phyloP scores from a whole-genome alignment of 108 stramenopile species.

The Epipyxis sp. region DNA sequence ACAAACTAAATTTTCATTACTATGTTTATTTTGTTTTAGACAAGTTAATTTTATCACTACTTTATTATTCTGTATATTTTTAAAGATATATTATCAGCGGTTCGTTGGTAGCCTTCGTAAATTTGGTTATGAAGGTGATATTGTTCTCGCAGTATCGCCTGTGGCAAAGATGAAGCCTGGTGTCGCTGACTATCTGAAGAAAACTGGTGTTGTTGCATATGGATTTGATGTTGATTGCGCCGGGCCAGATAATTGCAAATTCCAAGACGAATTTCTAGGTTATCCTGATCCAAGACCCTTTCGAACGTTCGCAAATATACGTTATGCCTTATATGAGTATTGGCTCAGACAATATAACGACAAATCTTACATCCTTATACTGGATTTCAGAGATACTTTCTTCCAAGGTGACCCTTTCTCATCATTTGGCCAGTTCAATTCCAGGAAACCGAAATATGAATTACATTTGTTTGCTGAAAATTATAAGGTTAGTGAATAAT shows the following conservation, averaged over 20 bases:
- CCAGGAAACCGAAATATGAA: conserved; percentile 8
- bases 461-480: conserved; percentile 33
- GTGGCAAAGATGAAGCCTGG: conserved; percentile 22
- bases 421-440: neutral
- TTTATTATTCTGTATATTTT: neutral
- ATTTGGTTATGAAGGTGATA: conserved; percentile 20
- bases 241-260: conserved; percentile 1
- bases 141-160: conserved; percentile 30
- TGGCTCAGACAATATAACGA: conserved; percentile 11
- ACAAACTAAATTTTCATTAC: too few species aligned
- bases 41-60: too few species aligned
- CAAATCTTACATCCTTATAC: conserved; percentile 23
- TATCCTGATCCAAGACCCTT: conserved; percentile 3
- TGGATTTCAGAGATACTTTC: conserved; percentile 39
- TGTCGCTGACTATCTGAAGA: conserved; percentile 24
- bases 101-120: conserved; percentile 27
- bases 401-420: conserved; percentile 34
- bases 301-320: conserved; percentile 13
- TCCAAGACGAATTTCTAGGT: conserved; percentile 25
- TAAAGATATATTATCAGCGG: neutral
- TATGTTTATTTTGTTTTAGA: too few species aligned
- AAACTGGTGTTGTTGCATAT: conserved; percentile 28
- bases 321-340: conserved; percentile 33
- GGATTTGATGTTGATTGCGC: conserved; percentile 27
- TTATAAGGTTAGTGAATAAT: too few species aligned